Evolutionary conservation across 2,329 filamentous ascomycete genomes (phyloP), one percentile per base, ranked within the genome.

Genomic region (Lecanicillium sp.): DNA sequence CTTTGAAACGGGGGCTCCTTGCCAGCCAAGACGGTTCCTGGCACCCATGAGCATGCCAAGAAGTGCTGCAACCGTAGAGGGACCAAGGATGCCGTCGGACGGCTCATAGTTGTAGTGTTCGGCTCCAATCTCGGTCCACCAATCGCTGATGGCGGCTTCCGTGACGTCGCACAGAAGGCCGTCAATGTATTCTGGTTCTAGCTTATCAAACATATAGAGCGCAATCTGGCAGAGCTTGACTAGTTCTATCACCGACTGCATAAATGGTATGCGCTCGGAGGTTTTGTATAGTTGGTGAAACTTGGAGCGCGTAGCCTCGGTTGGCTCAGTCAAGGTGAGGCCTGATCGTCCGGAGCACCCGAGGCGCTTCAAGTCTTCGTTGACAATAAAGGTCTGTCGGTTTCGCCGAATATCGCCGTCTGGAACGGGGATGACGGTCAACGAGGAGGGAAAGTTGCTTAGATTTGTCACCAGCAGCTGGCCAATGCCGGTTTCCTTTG

Each of bases 41-140:
- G 90, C 89, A 3, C 93, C 93, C 73, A 95, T 86, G 6, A 96
- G 72, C 63, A 93, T 83, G 3, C 93, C 93, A 4, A 98, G 70
- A 17, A 98, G 67, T 2, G 87, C 91, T 19, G 90, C 83, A 7
- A 97, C 90, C 0, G 90, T 96, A 0, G 88, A 94, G 2, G 93
- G 90, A 0, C 93, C 93, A 2, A 98, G 71, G 19, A 95, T 90
- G 11, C 91, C 91, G 67, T 98, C 93, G 9, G 86, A 86, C 2
- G 93, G 91, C 64, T 97, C 93, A 27, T 90, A 80, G 48, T 91
- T 94, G 71, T 91, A 96, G 60, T 93, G 84, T 55, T 97, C 91
- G 1, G 84, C 84, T 2, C 93, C 93, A 51, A 96, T 85, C 59
- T 95, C 88, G 1, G 87, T 84, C 93, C 93, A 97, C 93, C 93